phyloP scores from a whole-genome alignment of 192 early-diverging fungal species.

The Glomus cerebriforme region DNA sequence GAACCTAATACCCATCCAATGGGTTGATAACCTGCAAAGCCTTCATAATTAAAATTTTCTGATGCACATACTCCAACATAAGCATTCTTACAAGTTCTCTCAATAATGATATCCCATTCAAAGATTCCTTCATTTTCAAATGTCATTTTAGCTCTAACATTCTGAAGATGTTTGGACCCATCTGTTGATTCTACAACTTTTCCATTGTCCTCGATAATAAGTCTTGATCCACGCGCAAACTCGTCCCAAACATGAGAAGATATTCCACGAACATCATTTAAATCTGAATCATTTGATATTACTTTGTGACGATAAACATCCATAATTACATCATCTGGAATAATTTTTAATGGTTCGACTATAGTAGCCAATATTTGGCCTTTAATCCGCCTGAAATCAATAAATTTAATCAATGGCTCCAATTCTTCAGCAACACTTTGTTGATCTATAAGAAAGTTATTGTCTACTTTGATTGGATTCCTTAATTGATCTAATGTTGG shows the following conservation, averaged over 20 bases:
- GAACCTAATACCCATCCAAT: background rate
- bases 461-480: background rate
- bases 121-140: background rate
- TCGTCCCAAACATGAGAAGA: background rate
- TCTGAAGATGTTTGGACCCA: background rate
- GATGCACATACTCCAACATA: background rate
- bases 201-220: background rate
- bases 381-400: background rate
- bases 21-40: background rate
- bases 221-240: background rate
- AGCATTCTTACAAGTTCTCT: background rate
- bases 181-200: background rate
- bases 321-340: background rate
- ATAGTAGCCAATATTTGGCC: background rate
- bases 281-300: background rate
- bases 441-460: background rate
- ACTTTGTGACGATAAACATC: background rate
- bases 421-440: background rate
- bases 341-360: background rate
- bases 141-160: background rate
- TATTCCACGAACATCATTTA: background rate
- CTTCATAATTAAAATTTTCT: background rate
- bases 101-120: conserved; percentile 16
- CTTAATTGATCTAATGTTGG: background rate
- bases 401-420: background rate